A percentile compares a stretch with the other conserved stretches of the same genome.
These are phyloP conservation scores for Rhizopus microsporus DNA, from an alignment of 371 early-diverging fungal species.

Conservation along the genomic window DNA sequence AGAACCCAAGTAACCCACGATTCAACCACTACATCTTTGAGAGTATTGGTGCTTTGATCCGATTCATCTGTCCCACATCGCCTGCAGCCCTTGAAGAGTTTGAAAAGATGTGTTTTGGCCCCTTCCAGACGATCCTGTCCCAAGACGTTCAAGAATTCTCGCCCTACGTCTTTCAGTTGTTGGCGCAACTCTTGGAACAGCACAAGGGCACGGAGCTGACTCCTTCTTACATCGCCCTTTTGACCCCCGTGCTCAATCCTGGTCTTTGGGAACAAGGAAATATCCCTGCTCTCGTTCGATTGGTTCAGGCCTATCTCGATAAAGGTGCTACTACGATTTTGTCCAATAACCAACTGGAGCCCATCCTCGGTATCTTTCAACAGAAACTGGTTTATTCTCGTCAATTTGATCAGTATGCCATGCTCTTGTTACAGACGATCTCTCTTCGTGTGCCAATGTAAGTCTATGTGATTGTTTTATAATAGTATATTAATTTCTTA, in stretches of 20 bases:
- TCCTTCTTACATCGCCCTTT: conserved; percentile 66
- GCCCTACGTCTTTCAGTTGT: conserved; percentile 95
- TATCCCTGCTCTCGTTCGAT: conserved; percentile 89
- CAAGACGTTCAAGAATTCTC: conserved; percentile 91
- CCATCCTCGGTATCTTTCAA: conserved; percentile 89
- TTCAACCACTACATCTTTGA: conserved; percentile 98
- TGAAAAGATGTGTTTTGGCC: conserved; percentile 72
- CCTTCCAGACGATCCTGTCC: conserved; percentile 90
- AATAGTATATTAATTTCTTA: neutral
- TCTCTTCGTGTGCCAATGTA: conserved; percentile 72
- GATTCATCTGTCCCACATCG: conserved; percentile 67
- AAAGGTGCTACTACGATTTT: conserved; percentile 70
- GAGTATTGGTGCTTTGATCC: conserved; percentile 84
- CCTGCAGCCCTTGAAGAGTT: conserved; percentile 73
- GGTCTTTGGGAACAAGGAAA: conserved; percentile 91
- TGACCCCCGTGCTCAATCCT: conserved; percentile 83
- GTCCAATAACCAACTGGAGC: conserved; percentile 67
- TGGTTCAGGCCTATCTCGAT: conserved; percentile 83
- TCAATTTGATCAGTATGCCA: conserved; percentile 83
- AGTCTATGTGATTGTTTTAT: conserved; percentile 21
- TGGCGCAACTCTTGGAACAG: conserved; percentile 82
- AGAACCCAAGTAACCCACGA: conserved; percentile 95
- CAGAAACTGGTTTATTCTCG: conserved; percentile 89
- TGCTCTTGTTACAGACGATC: conserved; percentile 77
- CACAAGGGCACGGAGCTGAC: conserved; percentile 74